These are phyloP conservation scores for Cymodocea nodosa DNA, from an alignment of 116 monocot genomes.

Conservation along the genomic window DNA sequence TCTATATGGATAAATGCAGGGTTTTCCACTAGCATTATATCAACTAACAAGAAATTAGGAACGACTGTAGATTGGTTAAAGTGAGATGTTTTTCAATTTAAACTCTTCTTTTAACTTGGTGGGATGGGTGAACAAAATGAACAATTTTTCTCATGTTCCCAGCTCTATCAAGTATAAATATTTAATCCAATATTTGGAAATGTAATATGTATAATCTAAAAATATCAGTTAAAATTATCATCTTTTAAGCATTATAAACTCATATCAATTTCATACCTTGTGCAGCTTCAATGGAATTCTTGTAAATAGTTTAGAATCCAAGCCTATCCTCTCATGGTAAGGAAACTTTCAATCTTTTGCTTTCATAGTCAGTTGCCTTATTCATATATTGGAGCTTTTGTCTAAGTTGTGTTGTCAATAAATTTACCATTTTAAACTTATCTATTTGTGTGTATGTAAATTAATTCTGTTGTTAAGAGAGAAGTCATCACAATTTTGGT, in stretches of 20 bases:
- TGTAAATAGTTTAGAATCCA: constrained; percentile 11
- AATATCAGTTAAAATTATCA: no score
- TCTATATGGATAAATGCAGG: constrained; percentile 47
- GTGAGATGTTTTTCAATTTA: constrained; percentile 31
- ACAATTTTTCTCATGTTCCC: no score
- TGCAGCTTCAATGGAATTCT: constrained; percentile 18
- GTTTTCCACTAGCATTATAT: constrained; percentile 32
- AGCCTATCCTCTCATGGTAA: constrained; percentile 10
- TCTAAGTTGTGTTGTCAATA: no score
- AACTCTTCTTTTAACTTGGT: not conserved
- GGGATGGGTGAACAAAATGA: not conserved
- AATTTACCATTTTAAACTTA: no score
- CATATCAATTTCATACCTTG: not conserved
- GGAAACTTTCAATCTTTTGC: not conserved
- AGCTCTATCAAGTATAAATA: no score
- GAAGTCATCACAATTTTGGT: no score
- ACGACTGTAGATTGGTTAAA: constrained; percentile 67
- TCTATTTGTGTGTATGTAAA: no score
- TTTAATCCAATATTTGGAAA: no score
- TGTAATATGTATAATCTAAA: no score
- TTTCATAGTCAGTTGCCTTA: not conserved
- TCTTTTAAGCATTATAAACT: no score
- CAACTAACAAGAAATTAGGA: constrained; percentile 15
- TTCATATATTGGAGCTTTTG: not conserved
- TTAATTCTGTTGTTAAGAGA: no score